Evolutionary conservation across 176 grass and related monocot species (phyloP).

Genomic region (Bolboschoenus planiculmis): DNA sequence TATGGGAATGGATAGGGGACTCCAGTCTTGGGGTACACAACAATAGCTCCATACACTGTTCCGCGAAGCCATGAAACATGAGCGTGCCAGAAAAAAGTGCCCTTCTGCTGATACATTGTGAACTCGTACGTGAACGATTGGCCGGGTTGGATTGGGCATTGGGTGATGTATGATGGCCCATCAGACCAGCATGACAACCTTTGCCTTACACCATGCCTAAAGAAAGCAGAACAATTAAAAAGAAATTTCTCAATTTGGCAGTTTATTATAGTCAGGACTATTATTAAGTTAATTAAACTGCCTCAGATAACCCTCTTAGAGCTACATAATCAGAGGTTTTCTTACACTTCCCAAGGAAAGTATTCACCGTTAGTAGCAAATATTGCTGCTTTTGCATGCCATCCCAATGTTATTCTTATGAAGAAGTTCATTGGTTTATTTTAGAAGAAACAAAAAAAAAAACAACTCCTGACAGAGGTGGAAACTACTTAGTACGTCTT

Average conservation of each 20-base stretch:
- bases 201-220: slow-evolving; percentile 28
- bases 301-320: not conserved
- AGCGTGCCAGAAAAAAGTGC: slow-evolving; percentile 52
- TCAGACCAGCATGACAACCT: slow-evolving; percentile 23
- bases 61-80: slow-evolving; percentile 34
- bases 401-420: no score
- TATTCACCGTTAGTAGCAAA: no score
- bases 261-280: not conserved
- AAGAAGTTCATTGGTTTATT: no score
- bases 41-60: slow-evolving; percentile 59
- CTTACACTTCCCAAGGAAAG: no score
- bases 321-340: not conserved
- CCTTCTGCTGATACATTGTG: slow-evolving; percentile 44
- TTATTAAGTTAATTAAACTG: not conserved
- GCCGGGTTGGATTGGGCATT: slow-evolving; percentile 30
- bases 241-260: not conserved
- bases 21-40: slow-evolving; percentile 48
- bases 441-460: no score
- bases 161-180: slow-evolving; percentile 23
- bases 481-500: no score
- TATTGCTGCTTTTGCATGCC: no score
- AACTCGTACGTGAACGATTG: slow-evolving; percentile 31
- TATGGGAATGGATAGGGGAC: slow-evolving; percentile 26
- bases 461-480: no score
- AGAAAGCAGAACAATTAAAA: not conserved